Evolutionary conservation across 1,284 basidiomycete genomes (phyloP), one percentile per base, ranked within the genome.

Genomic region (Papiliotrema fonsecae): DNA sequence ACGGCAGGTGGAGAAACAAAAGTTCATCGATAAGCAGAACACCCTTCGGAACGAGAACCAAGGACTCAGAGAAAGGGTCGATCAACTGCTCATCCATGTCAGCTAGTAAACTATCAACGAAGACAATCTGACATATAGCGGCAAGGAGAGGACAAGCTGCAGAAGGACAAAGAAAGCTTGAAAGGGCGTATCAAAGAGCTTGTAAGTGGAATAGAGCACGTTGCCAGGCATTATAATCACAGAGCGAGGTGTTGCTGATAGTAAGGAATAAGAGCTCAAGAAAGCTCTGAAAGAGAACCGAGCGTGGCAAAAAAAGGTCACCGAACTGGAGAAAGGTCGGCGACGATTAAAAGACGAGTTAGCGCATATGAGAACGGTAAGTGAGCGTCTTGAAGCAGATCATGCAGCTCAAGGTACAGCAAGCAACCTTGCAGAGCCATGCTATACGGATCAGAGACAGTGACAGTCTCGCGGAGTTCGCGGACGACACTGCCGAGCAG

Each of bases 141-240:
- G 13, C 16, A 39, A 25, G 37, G 21, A 6, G n/a, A 39, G 9
- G 37, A 39, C 4, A 39, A 45, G 13, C 25, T 53, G 1, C 30
- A 48, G 16, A 40, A 42, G 27, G 49, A 55, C 27, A 55, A 56
- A n/a, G 35, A 44, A 22, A 47, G 42, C 3, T 18, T 57, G 6
- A 45, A 44, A 21, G 35, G 37, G n/a, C 30, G 42, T 14, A 26
- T 49, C 4, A 45, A 47, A 4, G 58, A 60, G 39, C 37, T 57
- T 4, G 37, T 41, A 4, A 37, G 31, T 26, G n/a, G n/a, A n/a
- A n/a, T n/a, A n/a, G n/a, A n/a, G n/a, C n/a, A n/a, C 46, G 52
- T 40, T 32, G 30, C 30, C 30, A 32, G 9, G 9, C 30, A 45
- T 52, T 13, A 27, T 14, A n/a, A n/a, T n/a, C n/a, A n/a, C n/a